Percentiles rank a stretch among this genome's conserved stretches.
These are phyloP conservation scores for Corymbia maculata DNA, from an alignment of 345 rosid species.

Conservation along the genomic window DNA sequence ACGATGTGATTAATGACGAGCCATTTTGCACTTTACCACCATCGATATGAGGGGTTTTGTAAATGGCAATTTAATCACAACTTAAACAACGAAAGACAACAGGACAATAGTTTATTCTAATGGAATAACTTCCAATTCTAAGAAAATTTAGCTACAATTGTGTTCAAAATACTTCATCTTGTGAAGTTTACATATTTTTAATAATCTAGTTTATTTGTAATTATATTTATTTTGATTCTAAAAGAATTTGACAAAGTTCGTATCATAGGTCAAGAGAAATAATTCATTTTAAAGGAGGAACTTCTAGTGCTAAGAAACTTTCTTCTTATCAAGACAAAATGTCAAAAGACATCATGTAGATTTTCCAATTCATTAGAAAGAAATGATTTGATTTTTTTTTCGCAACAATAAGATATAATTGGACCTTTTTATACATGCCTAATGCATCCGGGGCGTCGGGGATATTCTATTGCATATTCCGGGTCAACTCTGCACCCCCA, in stretches of 20 bases:
- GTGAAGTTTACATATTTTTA: background rate
- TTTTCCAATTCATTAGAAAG: background rate
- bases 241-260: background rate
- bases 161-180: background rate
- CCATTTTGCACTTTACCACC: background rate
- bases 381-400: background rate
- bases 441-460: background rate
- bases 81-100: background rate
- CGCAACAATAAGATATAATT: background rate
- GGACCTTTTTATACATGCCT: background rate
- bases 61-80: background rate
- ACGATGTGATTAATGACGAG: background rate
- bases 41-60: background rate
- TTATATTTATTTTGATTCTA: background rate
- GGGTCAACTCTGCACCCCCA: background rate
- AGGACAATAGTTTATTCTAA: background rate
- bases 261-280: background rate
- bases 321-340: background rate
- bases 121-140: background rate
- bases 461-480: background rate
- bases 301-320: background rate
- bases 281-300: background rate
- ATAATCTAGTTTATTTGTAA: background rate
- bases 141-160: background rate
- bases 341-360: background rate